Conservation (phyloP, 495 filamentous ascomycete species). For the Cetradonia linearis region DNA sequence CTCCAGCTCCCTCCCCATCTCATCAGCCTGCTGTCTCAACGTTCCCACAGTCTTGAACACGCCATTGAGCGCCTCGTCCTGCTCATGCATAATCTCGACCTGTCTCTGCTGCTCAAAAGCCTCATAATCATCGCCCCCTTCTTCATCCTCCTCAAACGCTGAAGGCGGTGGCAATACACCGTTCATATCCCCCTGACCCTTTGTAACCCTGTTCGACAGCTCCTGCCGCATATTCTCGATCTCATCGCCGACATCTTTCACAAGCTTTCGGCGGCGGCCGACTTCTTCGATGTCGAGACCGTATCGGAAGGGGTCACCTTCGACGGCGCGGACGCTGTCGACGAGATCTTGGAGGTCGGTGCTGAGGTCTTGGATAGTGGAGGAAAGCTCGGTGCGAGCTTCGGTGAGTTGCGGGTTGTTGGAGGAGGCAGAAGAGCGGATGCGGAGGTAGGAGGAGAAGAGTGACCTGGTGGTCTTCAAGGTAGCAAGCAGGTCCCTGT, state of each 20-base stretch:
- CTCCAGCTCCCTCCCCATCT: slow-evolving; percentile 91
- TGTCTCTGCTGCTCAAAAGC: slow-evolving; percentile 90
- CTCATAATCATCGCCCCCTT: slow-evolving; percentile 57
- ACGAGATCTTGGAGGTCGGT: slow-evolving; percentile 84
- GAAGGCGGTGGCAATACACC: slow-evolving; percentile 57
- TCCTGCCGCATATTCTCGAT: slow-evolving; percentile 82
- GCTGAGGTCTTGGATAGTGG: slow-evolving; percentile 62
- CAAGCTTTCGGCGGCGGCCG: slow-evolving; percentile 64
- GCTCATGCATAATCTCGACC: slow-evolving; percentile 82
- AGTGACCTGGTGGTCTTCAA: slow-evolving; percentile 70
- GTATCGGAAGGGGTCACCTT: slow-evolving; percentile 80
- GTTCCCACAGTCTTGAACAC: slow-evolving; percentile 90
- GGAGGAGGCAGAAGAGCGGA: slow-evolving; percentile 69
- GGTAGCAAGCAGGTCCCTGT: slow-evolving; percentile 74
- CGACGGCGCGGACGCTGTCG: slow-evolving; percentile 77
- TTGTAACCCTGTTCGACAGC: slow-evolving; percentile 39
- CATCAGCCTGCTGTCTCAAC: slow-evolving; percentile 76
- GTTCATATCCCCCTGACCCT: slow-evolving; percentile 24
- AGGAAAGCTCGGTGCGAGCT: slow-evolving; percentile 71
- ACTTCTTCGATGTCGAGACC: slow-evolving; percentile 81
- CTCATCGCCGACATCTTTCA: slow-evolving; percentile 81
- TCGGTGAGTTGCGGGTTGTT: slow-evolving; percentile 76
- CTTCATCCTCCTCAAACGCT: slow-evolving; percentile 46
- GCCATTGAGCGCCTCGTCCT: slow-evolving; percentile 84
- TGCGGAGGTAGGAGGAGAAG: slow-evolving; percentile 91